Evolutionary conservation across 1,139 yeast species (phyloP).

Genomic region (Yamadazyma jaroonii): DNA sequence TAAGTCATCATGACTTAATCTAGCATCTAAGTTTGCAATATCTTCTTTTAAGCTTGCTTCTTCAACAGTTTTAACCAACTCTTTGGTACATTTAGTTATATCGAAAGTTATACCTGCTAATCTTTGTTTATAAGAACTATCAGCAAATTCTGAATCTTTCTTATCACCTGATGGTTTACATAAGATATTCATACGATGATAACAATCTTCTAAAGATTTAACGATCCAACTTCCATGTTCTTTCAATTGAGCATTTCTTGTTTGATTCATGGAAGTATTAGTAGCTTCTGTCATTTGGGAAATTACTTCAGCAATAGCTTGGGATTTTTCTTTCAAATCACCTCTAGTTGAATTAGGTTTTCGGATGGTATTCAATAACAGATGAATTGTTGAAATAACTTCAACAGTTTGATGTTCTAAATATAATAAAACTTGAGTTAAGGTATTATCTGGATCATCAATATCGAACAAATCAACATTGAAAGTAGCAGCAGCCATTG

Average conservation of each 20-base stretch:
- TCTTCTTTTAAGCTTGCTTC: constrained; percentile 88
- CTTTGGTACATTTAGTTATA: constrained; percentile 94
- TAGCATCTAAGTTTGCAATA: constrained; percentile 52
- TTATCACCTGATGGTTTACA: constrained; percentile 49
- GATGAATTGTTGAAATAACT: constrained; percentile 87
- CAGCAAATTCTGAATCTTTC: constrained; percentile 69
- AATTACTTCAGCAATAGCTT: constrained; percentile 72
- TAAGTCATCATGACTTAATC: constrained; percentile 40
- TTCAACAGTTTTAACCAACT: constrained; percentile 91
- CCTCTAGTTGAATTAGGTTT: constrained; percentile 77
- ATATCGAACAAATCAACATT: constrained; percentile 75
- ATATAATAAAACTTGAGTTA: constrained; percentile 78
- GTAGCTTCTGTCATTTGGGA: constrained; percentile 91
- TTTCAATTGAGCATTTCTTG: constrained; percentile 75
- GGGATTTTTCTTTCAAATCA: constrained; percentile 67
- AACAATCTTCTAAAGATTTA: constrained; percentile 79
- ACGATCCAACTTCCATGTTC: constrained; percentile 94
- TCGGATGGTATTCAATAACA: constrained; percentile 71
- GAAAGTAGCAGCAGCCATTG: constrained; percentile 56
- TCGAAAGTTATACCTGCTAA: constrained; percentile 95
- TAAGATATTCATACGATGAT: constrained; percentile 69
- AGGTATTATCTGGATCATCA: constrained; percentile 81
- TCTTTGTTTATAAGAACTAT: constrained; percentile 86
- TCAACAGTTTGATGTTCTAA: constrained; percentile 93
- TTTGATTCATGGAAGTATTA: constrained; percentile 82